Evolutionary conservation across 192 early-diverging fungal species (phyloP), one percentile per base, ranked within the genome.

Genomic region (Backusella luteola): DNA sequence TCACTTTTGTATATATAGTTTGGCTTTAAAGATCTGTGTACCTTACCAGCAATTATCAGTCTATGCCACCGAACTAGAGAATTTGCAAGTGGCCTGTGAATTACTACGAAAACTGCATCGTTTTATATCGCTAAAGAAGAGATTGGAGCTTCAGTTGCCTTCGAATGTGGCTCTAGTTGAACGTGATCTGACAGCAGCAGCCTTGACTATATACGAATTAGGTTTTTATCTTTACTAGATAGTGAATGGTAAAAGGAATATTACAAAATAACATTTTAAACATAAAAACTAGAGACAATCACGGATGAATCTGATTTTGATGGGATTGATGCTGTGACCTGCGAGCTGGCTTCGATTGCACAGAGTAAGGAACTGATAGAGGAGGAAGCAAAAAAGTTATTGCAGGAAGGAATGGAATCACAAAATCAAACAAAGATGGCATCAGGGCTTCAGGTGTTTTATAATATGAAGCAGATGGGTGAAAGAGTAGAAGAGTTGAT

Each of bases 311-410:
- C 81, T 1, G 89, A 91, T 79, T 81, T 94, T 70, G 81, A 84
- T 19, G 93, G 91, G 9, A 91, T 94, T 75, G 84, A 89, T 66
- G 80, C 91, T 23, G 87, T 93, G 2, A 89, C 91, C 66, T 75
- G 74, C 5, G 88, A 93, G 69, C 44, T 89, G 19, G 69, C 69
- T 9, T 79, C 83, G 26, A 83, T 94, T 35, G 70, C 80, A 67
- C 73, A 84, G 8, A 77, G 84, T 8, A 85, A 85, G 67, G 72
- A 75, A 19, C 67, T 75, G 35, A 85, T 93, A 35, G 63, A 84
- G 12, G 73, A 80, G 0, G 81, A 87, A 69, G 91, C 87, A 3
- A 82, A 90, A 26, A 76, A 76, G 32, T 76, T 89, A 26, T 71
- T 89, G 52, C 75, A 85, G 29, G 77, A 87, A n/a, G 88, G 88